Conservation (phyloP, 2,329 filamentous ascomycete genomes). For the Boeremia exigua region DNA sequence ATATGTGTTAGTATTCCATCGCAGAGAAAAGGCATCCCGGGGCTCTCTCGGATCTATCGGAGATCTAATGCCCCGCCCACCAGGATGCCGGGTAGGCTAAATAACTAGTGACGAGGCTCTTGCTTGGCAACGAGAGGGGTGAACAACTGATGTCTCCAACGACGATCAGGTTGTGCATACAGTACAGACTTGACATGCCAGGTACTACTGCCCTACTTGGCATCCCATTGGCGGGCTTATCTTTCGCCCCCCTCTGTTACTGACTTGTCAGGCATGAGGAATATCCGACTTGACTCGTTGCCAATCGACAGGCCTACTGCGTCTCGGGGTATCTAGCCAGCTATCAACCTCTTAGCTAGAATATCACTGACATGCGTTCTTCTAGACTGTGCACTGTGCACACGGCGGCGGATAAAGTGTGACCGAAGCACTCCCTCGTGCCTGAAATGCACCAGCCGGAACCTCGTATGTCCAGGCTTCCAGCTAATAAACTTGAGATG, state of each 20-base stretch:
- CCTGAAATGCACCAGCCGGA: not conserved
- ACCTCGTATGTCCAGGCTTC: not conserved
- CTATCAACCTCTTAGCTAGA: not conserved
- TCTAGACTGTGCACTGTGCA: not conserved
- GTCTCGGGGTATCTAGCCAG: not conserved
- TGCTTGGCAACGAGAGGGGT: not conserved
- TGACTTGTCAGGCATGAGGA: not conserved
- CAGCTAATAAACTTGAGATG: not conserved
- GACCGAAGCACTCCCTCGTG: not conserved
- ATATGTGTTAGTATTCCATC: no score
- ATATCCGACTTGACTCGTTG: not conserved
- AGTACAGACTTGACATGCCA: not conserved
- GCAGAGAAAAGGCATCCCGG: no score
- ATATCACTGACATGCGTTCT: not conserved
- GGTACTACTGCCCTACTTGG: not conserved
- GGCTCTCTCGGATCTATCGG: no score
- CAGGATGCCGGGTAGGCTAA: no score
- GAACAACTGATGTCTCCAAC: no score
- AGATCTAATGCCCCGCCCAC: no score
- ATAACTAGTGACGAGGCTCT: no score
- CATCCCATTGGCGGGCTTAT: not conserved
- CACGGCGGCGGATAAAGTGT: not conserved
- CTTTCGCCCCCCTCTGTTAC: not conserved
- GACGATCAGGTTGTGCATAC: no score
- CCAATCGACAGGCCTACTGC: not conserved